A percentile compares a stretch with the other conserved stretches of the same genome.
Conservation (phyloP, 331 rosid genomes). For the Acacia pycnantha region DNA sequence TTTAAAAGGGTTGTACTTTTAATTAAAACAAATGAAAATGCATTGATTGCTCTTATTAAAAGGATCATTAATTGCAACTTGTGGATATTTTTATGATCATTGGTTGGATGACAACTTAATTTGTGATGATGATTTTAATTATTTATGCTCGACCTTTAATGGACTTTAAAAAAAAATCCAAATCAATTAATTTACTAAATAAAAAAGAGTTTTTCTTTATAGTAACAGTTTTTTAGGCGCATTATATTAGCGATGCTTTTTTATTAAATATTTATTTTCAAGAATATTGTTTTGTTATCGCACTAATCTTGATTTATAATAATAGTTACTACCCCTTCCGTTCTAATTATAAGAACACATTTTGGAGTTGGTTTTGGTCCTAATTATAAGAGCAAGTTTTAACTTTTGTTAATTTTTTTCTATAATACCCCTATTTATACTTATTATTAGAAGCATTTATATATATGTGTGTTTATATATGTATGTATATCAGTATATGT, state of each 20-base stretch:
- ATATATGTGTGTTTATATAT: no score
- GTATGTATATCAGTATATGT: no score
- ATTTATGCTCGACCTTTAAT: neutral
- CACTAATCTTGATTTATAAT: no score
- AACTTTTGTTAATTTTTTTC: no score
- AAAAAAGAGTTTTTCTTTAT: neutral
- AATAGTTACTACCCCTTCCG: no score
- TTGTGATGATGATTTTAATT: neutral
- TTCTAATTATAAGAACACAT: no score
- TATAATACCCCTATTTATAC: no score
- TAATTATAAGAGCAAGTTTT: no score
- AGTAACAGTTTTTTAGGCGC: neutral
- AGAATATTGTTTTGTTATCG: neutral
- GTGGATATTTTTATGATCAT: neutral
- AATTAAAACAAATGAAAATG: neutral
- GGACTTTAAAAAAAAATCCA: neutral
- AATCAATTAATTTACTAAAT: neutral
- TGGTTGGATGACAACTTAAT: neutral
- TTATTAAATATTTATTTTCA: neutral
- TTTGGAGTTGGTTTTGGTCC: no score
- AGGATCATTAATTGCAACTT: neutral
- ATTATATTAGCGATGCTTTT: neutral
- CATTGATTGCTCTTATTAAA: neutral
- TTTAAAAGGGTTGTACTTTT: neutral
- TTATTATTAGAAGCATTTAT: no score